Percentiles rank a stretch among this genome's conserved stretches.
Conservation (phyloP, 129 eudicot genomes). For the Calendula officinalis region DNA sequence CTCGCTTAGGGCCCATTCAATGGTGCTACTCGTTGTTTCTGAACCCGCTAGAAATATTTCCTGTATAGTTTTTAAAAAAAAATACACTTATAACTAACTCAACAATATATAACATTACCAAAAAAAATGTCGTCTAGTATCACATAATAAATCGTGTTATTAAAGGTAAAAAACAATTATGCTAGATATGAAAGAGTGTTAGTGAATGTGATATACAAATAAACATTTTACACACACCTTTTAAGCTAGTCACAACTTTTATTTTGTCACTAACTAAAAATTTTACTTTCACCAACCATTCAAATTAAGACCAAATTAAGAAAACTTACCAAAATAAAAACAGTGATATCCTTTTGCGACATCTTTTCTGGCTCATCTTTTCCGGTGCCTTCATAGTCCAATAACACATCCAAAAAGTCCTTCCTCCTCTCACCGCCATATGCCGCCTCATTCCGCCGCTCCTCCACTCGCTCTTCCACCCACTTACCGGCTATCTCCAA, state of each 20-base stretch:
- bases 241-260: too few relatives aligned
- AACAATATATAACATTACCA: too few relatives aligned
- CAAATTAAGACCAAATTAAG: background rate
- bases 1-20: conserved; percentile 40
- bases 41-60: conserved; percentile 52
- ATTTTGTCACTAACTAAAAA: background rate
- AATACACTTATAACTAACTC: too few relatives aligned
- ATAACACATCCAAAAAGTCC: conserved; percentile 64
- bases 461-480: conserved; percentile 48
- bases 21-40: conserved; percentile 40
- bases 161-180: too few relatives aligned
- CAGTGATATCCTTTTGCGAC: conserved; percentile 37
- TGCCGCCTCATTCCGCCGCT: conserved; percentile 31
- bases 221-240: too few relatives aligned
- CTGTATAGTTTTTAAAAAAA: conserved; percentile 15
- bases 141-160: too few relatives aligned
- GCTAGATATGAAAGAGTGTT: too few relatives aligned
- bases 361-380: conserved; percentile 45
- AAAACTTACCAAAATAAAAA: conserved; percentile 42
- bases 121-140: too few relatives aligned
- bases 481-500: conserved; percentile 36
- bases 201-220: too few relatives aligned
- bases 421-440: conserved; percentile 20
- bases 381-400: conserved; percentile 52
- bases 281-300: background rate